Percentiles rank a stretch among this genome's conserved stretches.
Evolutionary conservation across 768 basidiomycete genomes (phyloP).

Genomic region (Holtermannia corniformis): DNA sequence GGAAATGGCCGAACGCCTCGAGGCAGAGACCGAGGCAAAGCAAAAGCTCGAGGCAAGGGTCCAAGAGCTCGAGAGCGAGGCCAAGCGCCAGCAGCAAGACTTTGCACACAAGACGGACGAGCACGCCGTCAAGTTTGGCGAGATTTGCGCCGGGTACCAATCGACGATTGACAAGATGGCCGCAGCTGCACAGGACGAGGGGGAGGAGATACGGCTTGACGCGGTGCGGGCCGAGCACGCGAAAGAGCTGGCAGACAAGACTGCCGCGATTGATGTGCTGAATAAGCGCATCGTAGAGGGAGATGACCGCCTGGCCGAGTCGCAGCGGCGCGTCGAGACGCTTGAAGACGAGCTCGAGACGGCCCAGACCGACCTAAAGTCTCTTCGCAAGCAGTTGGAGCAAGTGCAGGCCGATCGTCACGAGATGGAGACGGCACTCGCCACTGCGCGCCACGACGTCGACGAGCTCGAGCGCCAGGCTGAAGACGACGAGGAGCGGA

Average conservation of each 20-base stretch:
- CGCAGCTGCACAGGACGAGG: background rate
- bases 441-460: constrained; percentile 6
- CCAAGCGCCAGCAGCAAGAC: constrained; percentile 20
- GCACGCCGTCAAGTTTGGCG: constrained; percentile 28
- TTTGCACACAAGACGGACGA: constrained; percentile 27
- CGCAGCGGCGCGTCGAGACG: no score
- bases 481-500: constrained; percentile 14
- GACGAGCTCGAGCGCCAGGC: constrained; percentile 13
- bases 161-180: background rate
- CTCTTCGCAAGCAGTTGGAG: constrained; percentile 6
- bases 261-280: no score
- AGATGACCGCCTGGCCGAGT: background rate
- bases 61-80: constrained; percentile 10
- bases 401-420: background rate
- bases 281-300: background rate
- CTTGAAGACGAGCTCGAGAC: background rate
- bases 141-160: constrained; percentile 32
- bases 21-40: constrained; percentile 21
- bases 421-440: constrained; percentile 22
- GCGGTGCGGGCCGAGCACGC: background rate
- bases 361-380: background rate
- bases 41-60: background rate
- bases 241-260: no score
- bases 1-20: constrained; percentile 26
- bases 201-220: background rate